Evolutionary conservation across 257 asterid species (phyloP), one percentile per base, ranked within the genome.

Genomic region (Jacaranda mimosifolia): DNA sequence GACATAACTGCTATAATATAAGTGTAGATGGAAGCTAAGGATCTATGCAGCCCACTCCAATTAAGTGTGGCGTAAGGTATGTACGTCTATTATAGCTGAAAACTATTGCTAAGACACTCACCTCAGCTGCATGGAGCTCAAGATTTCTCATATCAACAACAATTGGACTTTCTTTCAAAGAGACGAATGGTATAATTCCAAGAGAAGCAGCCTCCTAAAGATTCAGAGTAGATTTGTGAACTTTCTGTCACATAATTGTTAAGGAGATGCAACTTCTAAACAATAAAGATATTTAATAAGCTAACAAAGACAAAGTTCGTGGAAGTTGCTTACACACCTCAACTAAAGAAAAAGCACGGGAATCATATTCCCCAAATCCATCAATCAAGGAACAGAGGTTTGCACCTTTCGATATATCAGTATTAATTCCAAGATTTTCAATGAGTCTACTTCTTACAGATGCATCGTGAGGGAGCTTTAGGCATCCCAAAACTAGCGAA

Each of bases 281-380:
- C 53, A 74, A n/a, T 53, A 21, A 63, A 70, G 63, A 39, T 9
- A 26, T 57, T 39, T 45, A 49, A 64, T 3, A 72, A 68, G 56
- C 35, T 38, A 52, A 67, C 35, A 65, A 75, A 52, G 32, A 17
- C 38, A 45, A 56, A 72, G 43, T 43, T 63, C 57, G 8, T 38
- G 48, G 57, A 78, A 64, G 55, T 57, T 80, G 62, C 57, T 72
- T 55, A 80, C 88, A 49, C 36, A 94, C 99, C 99, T 94, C 98
- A 65, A 95, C 89, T 64, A 95, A 84, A 56, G 98, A 93, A 80
- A 93, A 86, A 46, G 98, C 97, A 43, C 98, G 97, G 68, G 99
- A 89, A 86, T 95, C 99, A 82, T 92, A 93, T 86, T 91, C 99
- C 72, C 98, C 97, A 82, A 93, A 95, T 75, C 99, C 99, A 83